Evolutionary conservation across 257 asterid species (phyloP), one percentile per base, ranked within the genome.

Genomic region (Buddleja alternifolia): DNA sequence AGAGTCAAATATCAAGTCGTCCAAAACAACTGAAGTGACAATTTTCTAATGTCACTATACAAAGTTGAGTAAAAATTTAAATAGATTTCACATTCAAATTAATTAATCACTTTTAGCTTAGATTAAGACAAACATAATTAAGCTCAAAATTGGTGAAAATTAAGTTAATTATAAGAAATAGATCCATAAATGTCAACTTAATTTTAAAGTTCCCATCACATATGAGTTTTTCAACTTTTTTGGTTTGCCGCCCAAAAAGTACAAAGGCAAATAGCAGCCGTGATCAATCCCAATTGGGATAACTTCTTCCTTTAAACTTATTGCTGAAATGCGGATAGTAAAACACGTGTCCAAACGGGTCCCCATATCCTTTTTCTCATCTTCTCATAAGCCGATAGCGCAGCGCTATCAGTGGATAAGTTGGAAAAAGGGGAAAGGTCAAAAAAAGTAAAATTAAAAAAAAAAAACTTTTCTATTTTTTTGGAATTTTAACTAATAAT

Each of bases 331-430:
- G 57, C 39, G 70, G 42, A 14, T 3, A 20, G 34, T 25, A 46
- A 42, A 70, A 29, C 73, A 56, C 81, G 71, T 65, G 81, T 65
- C 66, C 68, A 69, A 74, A 55, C 37, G 56, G 63, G 63, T 10
- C 52, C 52, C 59, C 59, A 12, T 3, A 16, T 58, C 15, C 19
- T 48, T 58, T 62, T 46, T 10, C 9, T 34, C n/a, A 32, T 12
- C 4, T 46, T 58, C 8, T 46, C 54, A 7, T 4, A 8, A 66
- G n/a, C n/a, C n/a, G n/a, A n/a, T n/a, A n/a, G n/a, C 54, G 69
- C 21, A 46, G 8, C 29, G n/a, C 42, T 32, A 59, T 39, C 11
- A 65, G 45, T 50, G 69, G 65, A 59, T 14, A 41, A 58, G 37
- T 20, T 46, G 62, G 59, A 36, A 45, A 32, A 52, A 55, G 37